Percentiles rank a stretch among this genome's conserved stretches.
Conservation (phyloP, 2,329 filamentous ascomycete genomes). For the Microsporum canis region DNA sequence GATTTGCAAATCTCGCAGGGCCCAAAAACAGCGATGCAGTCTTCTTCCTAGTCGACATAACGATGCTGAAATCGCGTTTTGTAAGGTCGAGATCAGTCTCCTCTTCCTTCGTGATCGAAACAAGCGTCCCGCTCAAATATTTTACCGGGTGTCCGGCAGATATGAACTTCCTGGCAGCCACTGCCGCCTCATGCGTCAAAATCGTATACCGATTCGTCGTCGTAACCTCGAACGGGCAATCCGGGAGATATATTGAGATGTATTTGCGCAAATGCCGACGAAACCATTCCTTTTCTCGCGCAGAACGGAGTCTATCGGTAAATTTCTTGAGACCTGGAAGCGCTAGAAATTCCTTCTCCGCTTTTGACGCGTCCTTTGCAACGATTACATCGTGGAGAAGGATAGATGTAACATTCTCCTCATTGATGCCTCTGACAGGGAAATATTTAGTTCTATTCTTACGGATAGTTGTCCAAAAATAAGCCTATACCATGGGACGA, state of each 20-base stretch:
- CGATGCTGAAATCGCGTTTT: conserved; percentile 92
- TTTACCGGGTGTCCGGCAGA: conserved; percentile 76
- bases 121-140: conserved; percentile 82
- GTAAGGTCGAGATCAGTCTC: conserved; percentile 68
- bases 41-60: conserved; percentile 86
- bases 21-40: conserved; percentile 86
- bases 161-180: conserved; percentile 70
- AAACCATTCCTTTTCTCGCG: conserved; percentile 79
- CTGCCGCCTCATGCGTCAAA: conserved; percentile 73
- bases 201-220: conserved; percentile 94
- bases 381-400: conserved; percentile 58
- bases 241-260: conserved; percentile 80
- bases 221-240: conserved; percentile 89
- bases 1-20: conserved; percentile 90
- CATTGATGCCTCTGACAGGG: conserved; percentile 64
- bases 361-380: conserved; percentile 57
- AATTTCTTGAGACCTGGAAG: conserved; percentile 66
- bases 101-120: conserved; percentile 84
- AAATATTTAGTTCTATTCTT: conserved; percentile 87
- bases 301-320: conserved; percentile 53
- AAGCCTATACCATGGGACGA: conserved; percentile 49
- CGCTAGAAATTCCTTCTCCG: conserved; percentile 60
- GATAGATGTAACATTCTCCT: conserved; percentile 50
- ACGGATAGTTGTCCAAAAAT: conserved; percentile 91
- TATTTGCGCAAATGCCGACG: conserved; percentile 77